Conservation (phyloP, 75 land plant genomes). For the Selaginella moellendorffii region DNA sequence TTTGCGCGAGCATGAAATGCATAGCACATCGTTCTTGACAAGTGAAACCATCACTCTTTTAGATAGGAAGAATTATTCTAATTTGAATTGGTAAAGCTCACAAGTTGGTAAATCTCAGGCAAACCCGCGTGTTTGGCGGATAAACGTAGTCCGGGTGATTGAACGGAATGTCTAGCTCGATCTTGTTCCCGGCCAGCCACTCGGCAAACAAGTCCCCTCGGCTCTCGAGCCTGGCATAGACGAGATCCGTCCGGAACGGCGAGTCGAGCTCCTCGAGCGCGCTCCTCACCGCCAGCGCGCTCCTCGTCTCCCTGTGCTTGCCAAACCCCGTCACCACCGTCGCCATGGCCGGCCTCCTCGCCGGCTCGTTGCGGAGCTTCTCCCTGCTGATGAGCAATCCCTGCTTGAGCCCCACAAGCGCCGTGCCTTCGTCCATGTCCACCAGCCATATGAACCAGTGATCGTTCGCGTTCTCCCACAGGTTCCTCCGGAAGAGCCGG, state of each 20-base stretch:
- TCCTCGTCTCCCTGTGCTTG: neutral
- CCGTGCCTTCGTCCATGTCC: constrained; percentile 3
- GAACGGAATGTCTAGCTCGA: neutral
- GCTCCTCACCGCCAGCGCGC: neutral
- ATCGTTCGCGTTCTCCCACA: neutral
- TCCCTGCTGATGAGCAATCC: constrained; percentile 4
- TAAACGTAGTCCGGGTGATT: neutral
- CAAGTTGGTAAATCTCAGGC: neutral
- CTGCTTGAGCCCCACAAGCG: neutral
- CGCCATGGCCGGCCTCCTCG: neutral
- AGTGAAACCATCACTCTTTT: too few species aligned
- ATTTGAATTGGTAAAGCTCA: too few species aligned
- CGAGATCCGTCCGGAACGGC: neutral
- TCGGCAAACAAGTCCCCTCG: neutral
- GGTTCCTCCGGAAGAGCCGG: neutral
- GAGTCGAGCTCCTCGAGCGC: neutral
- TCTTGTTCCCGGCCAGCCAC: neutral
- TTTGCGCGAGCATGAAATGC: too few species aligned
- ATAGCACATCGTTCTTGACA: too few species aligned
- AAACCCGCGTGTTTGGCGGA: neutral
- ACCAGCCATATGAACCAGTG: neutral
- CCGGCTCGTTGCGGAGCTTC: neutral
- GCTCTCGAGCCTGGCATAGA: neutral
- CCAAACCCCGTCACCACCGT: neutral
- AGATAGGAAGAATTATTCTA: too few species aligned